Base-by-base conservation (phyloP, 306 rosid genomes). In the Prunus campanulata region DNA sequence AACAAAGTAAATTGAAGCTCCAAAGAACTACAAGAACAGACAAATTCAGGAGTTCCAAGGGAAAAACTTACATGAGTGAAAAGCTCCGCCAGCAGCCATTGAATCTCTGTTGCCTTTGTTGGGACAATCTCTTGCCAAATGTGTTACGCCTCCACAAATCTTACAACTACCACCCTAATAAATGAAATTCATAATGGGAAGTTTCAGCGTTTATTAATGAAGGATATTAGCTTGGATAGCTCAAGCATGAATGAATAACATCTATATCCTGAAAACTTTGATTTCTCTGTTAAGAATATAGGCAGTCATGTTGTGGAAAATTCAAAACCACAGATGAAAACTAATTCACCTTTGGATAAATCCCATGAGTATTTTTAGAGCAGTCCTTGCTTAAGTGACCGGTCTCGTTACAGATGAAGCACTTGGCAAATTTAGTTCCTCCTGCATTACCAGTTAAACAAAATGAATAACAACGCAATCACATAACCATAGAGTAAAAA, bases 331-430 rank as follows among this genome's bases (percentile, higher is more conserved):
- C 15, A 77, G 7, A 13, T 44, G 44, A 6, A 30, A 46, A 70
- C 14, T 55, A 5, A 70, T 49, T 81, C 76, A 92, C 99, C 97
- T 96, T 96, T 0, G 99, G 99, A 83, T 92, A 96, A 68, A 96
- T 96, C 32, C 99, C 99, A 39, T 75, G 97, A 81, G 93, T 66
- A 83, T 89, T 96, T 86, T 90, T 78, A 59, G 98, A 91, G 83
- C 99, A 95, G 81, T 89, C 76, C 86, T 86, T 95, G 86, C 97
- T 95, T 86, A 92, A 86, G 88, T 95, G 98, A 52, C 98, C 99
- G 3, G 75, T 81, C 82, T 86, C 89, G 6, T 87, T 89, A 83
- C 99, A 95, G 67, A 95, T 90, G 83, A 92, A 92, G 80, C 99
- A 95, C 60, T 80, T 84, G 70, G 98, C 99, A 85, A 87, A 95